Evolutionary conservation across 2,329 filamentous ascomycete species (phyloP), one percentile per base, ranked within the genome.

Genomic region (Pleochaeta shiraiana): DNA sequence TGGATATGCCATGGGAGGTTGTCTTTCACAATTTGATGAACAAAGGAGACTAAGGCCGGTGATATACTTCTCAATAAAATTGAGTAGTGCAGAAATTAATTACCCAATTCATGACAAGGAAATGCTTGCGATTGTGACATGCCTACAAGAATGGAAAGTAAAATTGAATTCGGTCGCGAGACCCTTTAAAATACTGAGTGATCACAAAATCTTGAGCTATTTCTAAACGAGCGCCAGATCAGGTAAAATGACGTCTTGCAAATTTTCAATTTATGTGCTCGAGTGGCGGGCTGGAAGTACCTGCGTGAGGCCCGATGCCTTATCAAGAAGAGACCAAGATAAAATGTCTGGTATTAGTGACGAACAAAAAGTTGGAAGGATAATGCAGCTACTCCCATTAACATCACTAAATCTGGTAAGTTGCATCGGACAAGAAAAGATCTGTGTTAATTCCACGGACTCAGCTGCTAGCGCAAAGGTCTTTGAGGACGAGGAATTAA

Each of bases 151-250:
- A 6, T 68, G 34, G 55, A 37, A 64, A 28, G 16, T 31, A 3
- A 33, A 67, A 26, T 43, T 67, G 0, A 21, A 60, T 16, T 53
- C 64, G 1, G 28, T 34, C 31, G 11, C 26, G 16, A 19, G 34
- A n/a, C 28, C n/a, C 3, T 63, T 65, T n/a, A 5, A 39, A 50
- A 57, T 66, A 4, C 21, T 63, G 9, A 59, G 9, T 7, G 64
- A 66, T 39, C 16, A 64, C 16, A 66, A 66, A n/a, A 62, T 21
- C 50, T 39, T 66, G 4, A 5, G 19, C 2, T 39, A 39, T 4
- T 39, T 39, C 37, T 39, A 39, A 39, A 39, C 19, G 37, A 39
- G 4, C 2, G 37, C 12, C 4, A 39, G 4, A 19, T 2, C 1
- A 11, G 37, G 2, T 39, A 39, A 11, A 39, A 39, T 39, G 37